Conservation (phyloP, 768 basidiomycete genomes). For the Hericium coralloides region DNA sequence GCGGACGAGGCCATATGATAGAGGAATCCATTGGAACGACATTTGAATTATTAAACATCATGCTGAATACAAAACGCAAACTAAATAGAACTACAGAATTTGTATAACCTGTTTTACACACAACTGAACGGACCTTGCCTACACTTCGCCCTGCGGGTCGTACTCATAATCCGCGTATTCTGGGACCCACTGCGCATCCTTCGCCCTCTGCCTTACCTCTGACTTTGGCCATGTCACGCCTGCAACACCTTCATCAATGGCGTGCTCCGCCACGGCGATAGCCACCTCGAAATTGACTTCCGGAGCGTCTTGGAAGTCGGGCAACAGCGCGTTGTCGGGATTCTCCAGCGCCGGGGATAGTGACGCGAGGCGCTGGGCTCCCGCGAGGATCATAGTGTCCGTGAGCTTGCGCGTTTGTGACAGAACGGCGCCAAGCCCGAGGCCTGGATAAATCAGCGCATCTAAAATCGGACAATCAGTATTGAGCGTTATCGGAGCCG, state of each 20-base stretch:
- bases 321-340: slow-evolving; percentile 62
- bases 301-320: slow-evolving; percentile 69
- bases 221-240: slow-evolving; percentile 48
- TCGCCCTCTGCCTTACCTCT: slow-evolving; percentile 44
- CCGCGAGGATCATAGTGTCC: slow-evolving; percentile 85
- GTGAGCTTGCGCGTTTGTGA: slow-evolving; percentile 55
- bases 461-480: slow-evolving; percentile 26
- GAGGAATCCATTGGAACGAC: too few species aligned
- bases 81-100: too few species aligned
- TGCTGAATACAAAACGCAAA: too few species aligned
- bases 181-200: slow-evolving; percentile 51
- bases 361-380: slow-evolving; percentile 61
- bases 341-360: slow-evolving; percentile 70
- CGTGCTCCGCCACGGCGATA: slow-evolving; percentile 71
- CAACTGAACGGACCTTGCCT: slow-evolving; percentile 2
- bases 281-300: slow-evolving; percentile 74
- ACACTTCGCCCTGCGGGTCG: slow-evolving; percentile 42
- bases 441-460: slow-evolving; percentile 77
- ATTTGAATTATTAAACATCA: too few species aligned
- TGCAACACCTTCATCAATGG: slow-evolving; percentile 63
- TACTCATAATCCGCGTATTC: slow-evolving; percentile 58
- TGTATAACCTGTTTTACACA: not conserved
- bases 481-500: not conserved
- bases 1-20: too few species aligned
- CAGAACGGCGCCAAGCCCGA: slow-evolving; percentile 75